Evolutionary conservation across 768 basidiomycete genomes (phyloP).

Genomic region (Amanita pallidorosea): DNA sequence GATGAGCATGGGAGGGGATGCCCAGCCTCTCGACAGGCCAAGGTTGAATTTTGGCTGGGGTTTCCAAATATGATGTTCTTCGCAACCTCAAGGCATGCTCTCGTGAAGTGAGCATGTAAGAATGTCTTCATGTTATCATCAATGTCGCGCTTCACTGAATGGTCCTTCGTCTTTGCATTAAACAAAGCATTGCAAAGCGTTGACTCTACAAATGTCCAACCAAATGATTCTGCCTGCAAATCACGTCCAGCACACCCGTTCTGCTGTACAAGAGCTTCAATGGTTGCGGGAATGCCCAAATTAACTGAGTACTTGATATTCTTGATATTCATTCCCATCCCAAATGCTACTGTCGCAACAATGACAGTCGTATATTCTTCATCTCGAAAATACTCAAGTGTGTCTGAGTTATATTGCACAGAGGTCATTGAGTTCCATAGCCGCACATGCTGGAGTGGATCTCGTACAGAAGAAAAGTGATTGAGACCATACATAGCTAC

Average conservation of each 20-base stretch:
- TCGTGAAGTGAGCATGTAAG: too few relatives aligned
- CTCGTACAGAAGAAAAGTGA: too few relatives aligned
- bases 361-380: conserved; percentile 8
- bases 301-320: conserved; percentile 12
- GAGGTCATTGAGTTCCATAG: conserved; percentile 11
- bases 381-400: conserved; percentile 10
- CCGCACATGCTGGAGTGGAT: too few relatives aligned
- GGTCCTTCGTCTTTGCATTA: background rate
- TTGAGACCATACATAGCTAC: conserved; percentile 10
- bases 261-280: conserved; percentile 10
- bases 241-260: conserved; percentile 11
- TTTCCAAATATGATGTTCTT: too few relatives aligned
- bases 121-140: background rate
- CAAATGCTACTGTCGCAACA: conserved; percentile 12
- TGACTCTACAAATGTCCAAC: conserved; percentile 11
- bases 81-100: too few relatives aligned
- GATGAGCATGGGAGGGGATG: too few relatives aligned
- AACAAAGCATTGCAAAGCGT: background rate
- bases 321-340: conserved; percentile 13
- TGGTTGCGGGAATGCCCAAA: conserved; percentile 10
- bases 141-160: background rate
- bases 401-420: conserved; percentile 7
- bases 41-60: too few relatives aligned
- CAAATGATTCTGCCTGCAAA: conserved; percentile 2
- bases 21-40: too few relatives aligned